Evolutionary conservation across 768 basidiomycete genomes (phyloP).

Genomic region (Leccinum broughii): DNA sequence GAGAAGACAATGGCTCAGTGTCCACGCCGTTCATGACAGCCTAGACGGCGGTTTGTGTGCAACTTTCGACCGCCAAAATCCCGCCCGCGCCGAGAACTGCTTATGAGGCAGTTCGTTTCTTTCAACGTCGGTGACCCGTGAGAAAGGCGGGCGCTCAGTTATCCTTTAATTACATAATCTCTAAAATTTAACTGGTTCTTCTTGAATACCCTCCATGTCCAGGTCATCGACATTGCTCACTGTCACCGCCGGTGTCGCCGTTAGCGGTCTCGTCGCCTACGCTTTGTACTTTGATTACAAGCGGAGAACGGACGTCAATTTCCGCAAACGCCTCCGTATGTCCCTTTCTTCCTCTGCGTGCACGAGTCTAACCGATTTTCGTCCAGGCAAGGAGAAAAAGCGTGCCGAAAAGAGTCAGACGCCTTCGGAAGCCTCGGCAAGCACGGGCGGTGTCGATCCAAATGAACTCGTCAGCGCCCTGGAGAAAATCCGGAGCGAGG

Average conservation of each 20-base stretch:
- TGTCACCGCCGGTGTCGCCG: slow-evolving; percentile 43
- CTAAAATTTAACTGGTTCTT: not conserved
- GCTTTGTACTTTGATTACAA: slow-evolving; percentile 94
- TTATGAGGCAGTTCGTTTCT: slow-evolving; percentile 24
- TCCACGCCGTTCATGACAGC: slow-evolving; percentile 46
- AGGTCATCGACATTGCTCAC: slow-evolving; percentile 42
- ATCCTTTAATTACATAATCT: slow-evolving; percentile 26
- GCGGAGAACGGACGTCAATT: slow-evolving; percentile 81
- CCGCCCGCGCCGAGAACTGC: slow-evolving; percentile 22
- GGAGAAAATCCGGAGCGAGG: slow-evolving; percentile 67
- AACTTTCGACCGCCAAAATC: slow-evolving; percentile 21
- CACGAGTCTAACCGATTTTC: slow-evolving; percentile 1
- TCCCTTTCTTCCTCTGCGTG: slow-evolving; percentile 20
- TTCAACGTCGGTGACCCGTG: slow-evolving; percentile 27
- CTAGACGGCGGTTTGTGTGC: slow-evolving; percentile 22
- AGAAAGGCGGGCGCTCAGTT: slow-evolving; percentile 19
- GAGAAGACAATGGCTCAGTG: slow-evolving; percentile 34
- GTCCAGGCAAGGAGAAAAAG: slow-evolving; percentile 88
- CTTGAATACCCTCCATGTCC: slow-evolving; percentile 17
- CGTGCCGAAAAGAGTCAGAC: slow-evolving; percentile 71
- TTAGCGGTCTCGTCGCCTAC: slow-evolving; percentile 68
- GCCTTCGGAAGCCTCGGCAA: slow-evolving; percentile 35
- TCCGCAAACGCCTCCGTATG: slow-evolving; percentile 88
- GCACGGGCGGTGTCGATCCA: slow-evolving; percentile 36
- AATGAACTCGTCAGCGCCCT: slow-evolving; percentile 65